Evolutionary conservation across 495 filamentous ascomycete genomes (phyloP), one percentile per base, ranked within the genome.

Genomic region (Penicillium verhagenii): DNA sequence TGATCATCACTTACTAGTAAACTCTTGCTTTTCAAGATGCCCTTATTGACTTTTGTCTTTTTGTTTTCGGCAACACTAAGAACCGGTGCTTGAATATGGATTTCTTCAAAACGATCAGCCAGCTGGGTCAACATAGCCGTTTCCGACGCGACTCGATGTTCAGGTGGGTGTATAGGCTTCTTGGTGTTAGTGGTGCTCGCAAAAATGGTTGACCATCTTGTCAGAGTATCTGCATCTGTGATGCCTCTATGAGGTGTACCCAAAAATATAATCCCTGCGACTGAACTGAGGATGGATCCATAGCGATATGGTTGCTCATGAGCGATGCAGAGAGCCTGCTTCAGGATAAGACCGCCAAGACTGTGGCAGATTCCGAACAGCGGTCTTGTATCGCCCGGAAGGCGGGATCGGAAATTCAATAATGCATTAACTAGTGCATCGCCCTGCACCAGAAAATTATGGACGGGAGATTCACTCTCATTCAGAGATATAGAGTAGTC

Each of bases 331-430:
- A 79, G 53, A 52, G 65, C 58, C 28, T 77, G 70, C 45, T 80
- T 76, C 42, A 75, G 68, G 18, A 79, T 57, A 25, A 77, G 64
- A 1, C 77, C 77, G 23, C 78, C 76, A 3, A 81, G 65, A 52
- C 75, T 80, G 56, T 81, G 76, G 3, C 58, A 57, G 21, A 61
- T 35, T 14, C 31, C 31, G 31, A 35, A 35, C 2, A 35, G 31
- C 2, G 31, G 31, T 52, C 31, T 8, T 10, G 5, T 35, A 35
- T 35, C n/a, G 5, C 31, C 31, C 2, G 9, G 9, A 35, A 35
- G 31, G n/a, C 31, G 9, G n/a, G 31, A 35, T 6, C n/a, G 31
- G 9, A 35, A 35, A 8, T 35, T 35, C 2, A 6, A 35, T 14
- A 35, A 35, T 14, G 2, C 31, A 2, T 35, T 35, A 10, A 35